Evolutionary conservation across 2,329 filamentous ascomycete genomes (phyloP), one percentile per base, ranked within the genome.

Genomic region (Orbilia oligospora): DNA sequence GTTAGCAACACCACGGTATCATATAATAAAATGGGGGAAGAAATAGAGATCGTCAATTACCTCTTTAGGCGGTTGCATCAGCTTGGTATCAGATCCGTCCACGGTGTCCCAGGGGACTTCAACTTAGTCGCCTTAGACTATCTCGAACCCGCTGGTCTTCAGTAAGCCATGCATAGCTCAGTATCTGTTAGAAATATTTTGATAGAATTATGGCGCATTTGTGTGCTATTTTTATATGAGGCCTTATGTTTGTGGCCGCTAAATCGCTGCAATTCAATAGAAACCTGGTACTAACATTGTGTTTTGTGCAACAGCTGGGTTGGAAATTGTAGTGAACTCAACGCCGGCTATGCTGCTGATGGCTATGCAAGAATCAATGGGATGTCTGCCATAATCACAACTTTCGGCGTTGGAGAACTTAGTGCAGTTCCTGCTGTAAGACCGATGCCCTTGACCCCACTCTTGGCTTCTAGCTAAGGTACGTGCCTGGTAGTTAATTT

Each of bases 271-370:
- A n/a, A n/a, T n/a, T n/a, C n/a, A 14, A 3, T 24, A 16, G 18
- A 12, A 5, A 24, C 10, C 18, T 14, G 1, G 3, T 51, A 24
- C 48, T 51, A 24, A 51, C 10, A 24, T 51, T 10, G 10, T 24
- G 3, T 24, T 51, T 51, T 51, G 16, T 51, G 4, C 20, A 51
- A 58, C 10, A 77, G 73, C 20, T 82, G 81, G 81, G 81, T 82
- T 22, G 85, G 85, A 72, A 92, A 90, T 83, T 89, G 89, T 81
- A 93, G 93, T 82, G 91, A 93, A 84, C 87, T 93, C 75, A 93
- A 93, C 83, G 91, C 91, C 55, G 91, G 90, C 18, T 94, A 94
- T 82, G 91, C 92, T 33, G 91, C 92, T n/a, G 92, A 94, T 85
- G 92, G 92, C 22, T 94, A 94, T 83, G 91, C 91, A 71, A 88